phyloP scores from a whole-genome alignment of 345 rosid genomes.

The Citropsis articulata region DNA sequence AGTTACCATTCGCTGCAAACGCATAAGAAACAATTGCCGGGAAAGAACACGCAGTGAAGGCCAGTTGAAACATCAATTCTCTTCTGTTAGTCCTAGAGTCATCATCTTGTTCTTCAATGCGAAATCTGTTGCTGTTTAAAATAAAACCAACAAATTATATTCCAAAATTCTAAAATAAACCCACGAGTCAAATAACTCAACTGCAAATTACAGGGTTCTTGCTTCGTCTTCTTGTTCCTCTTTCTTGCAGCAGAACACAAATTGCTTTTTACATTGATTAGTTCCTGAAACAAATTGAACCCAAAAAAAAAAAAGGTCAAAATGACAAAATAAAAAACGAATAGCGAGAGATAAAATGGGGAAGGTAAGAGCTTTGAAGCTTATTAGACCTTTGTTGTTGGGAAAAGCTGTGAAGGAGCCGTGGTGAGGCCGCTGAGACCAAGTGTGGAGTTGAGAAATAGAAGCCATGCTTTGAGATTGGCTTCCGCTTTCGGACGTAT shows the following conservation, averaged over 20 bases:
- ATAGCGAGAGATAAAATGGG: not conserved
- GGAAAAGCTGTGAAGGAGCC: slow-evolving; percentile 25
- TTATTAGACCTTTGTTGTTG: slow-evolving; percentile 12
- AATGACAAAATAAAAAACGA: not conserved
- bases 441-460: slow-evolving; percentile 36
- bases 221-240: slow-evolving; percentile 2
- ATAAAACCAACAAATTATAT: not conserved
- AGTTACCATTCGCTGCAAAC: slow-evolving; percentile 35
- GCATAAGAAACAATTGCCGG: slow-evolving; percentile 41
- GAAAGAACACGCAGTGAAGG: slow-evolving; percentile 42
- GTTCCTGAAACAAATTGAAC: slow-evolving; percentile 13
- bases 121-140: slow-evolving; percentile 13
- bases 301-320: not conserved
- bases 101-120: not conserved
- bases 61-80: slow-evolving; percentile 45
- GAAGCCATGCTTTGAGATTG: slow-evolving; percentile 51
- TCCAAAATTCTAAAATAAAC: not conserved
- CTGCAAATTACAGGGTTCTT: not conserved
- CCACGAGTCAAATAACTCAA: not conserved
- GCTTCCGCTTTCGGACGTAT: slow-evolving; percentile 1
- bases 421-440: slow-evolving; percentile 20
- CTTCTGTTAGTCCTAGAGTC: slow-evolving; percentile 46
- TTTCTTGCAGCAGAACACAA: slow-evolving; percentile 20
- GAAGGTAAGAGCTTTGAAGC: not conserved
- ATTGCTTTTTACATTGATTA: slow-evolving; percentile 15